phyloP scores from a whole-genome alignment of 495 filamentous ascomycete species.

The Tuber borchii region DNA sequence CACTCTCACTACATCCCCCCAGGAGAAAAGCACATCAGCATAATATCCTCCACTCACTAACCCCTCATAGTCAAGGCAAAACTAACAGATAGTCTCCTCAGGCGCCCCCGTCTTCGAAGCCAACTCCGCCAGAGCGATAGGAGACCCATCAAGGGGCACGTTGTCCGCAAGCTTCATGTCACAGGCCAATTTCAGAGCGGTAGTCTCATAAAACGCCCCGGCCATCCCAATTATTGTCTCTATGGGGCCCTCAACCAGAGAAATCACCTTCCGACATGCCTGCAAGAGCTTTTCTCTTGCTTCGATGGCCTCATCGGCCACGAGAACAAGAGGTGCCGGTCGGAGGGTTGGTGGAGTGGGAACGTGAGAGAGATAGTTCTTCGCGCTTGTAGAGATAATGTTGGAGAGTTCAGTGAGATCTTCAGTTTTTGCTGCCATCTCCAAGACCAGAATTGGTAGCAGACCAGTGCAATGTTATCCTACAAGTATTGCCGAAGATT shows the following conservation, averaged over 20 bases:
- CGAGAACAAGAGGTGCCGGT: conserved; percentile 4
- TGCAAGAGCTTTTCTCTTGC: conserved; percentile 8
- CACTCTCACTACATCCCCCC: conserved; percentile 3
- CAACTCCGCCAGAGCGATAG: conserved; percentile 8
- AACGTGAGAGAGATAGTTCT: conserved; percentile 5
- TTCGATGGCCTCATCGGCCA: background rate
- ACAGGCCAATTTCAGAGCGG: background rate
- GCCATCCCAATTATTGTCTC: background rate
- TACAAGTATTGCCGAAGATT: background rate
- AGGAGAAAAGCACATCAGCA: background rate
- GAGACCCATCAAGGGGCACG: conserved; percentile 5
- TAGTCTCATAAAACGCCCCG: background rate
- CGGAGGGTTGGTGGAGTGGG: conserved; percentile 6
- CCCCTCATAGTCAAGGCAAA: background rate
- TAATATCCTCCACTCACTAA: background rate
- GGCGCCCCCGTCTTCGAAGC: conserved; percentile 7
- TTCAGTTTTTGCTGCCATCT: conserved; percentile 15
- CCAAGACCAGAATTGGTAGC: background rate
- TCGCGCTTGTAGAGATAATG: conserved; percentile 6
- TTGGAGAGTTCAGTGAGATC: conserved; percentile 7
- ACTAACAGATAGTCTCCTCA: conserved; percentile 2
- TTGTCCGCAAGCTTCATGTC: conserved; percentile 10
- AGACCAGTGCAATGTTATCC: background rate
- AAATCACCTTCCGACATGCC: conserved; percentile 12
- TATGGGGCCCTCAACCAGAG: conserved; percentile 10